Base-by-base conservation (phyloP, 2,329 filamentous ascomycete genomes). In the Botrytis elliptica region DNA sequence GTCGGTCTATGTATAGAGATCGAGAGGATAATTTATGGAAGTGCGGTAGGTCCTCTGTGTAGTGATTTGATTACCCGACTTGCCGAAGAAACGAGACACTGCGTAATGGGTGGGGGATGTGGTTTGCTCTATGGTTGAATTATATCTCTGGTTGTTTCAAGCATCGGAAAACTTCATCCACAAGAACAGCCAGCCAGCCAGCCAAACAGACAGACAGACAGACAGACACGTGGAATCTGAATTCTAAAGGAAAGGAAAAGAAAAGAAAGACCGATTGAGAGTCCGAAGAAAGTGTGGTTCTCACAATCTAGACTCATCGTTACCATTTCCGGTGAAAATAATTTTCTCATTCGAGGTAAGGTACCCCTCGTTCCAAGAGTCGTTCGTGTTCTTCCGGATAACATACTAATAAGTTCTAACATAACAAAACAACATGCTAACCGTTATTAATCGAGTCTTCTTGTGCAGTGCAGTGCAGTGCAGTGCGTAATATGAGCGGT, bases 401-500 rank as follows among this genome's bases (percentile, higher is more conserved):
- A 33, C 10, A 36, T 46, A 14, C 46, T n/a, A 29, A 29, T 29
- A 29, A 29, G 29, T 29, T 29, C 29, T 29, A 22, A 46, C 40
- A 42, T 33, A 42, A 14, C 14, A 42, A 12, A 42, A 42, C 44
- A 46, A 46, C 44, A 46, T 60, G 22, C 46, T 46, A 62, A 33
- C 65, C 40, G 29, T 16, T 18, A 29, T 62, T 60, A 42, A 42
- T 40, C 36, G 65, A 68, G 40, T 55, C 59, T 33, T 40, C 12
- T 71, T 33, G 46, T 33, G 33, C 33, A 1, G n/a, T n/a, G 33
- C 33, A 52, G 46, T 29, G 29, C 29, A 29, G 29, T 29, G 29
- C 29, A 29, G 29, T 55, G 62, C 60, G 42, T 55, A 57, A 55
- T 66, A 57, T 46, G 70, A 72, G 70, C 60, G 70, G 70, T 72